These are phyloP conservation scores for Colletotrichum lentis DNA, from an alignment of 2,329 filamentous ascomycete species.

Conservation along the genomic window DNA sequence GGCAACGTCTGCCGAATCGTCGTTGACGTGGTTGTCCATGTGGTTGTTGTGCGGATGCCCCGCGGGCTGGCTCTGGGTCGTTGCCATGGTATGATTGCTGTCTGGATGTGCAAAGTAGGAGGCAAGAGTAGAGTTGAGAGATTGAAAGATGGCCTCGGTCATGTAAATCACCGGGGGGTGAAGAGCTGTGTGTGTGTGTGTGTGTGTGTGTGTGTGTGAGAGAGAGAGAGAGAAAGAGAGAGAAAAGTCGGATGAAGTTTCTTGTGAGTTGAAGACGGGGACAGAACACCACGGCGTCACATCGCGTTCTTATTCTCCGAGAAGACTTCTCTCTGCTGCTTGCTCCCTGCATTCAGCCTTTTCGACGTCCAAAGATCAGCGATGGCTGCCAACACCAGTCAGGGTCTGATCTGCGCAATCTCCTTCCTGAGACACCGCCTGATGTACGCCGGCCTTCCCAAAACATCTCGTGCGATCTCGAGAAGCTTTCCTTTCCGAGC, in stretches of 20 bases:
- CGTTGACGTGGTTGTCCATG: background rate
- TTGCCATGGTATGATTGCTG: background rate
- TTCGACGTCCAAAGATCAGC: background rate
- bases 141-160: slow-evolving; percentile 7
- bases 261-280: background rate
- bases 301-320: background rate
- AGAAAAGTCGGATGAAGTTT: background rate
- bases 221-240: background rate
- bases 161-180: too few relatives aligned
- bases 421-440: slow-evolving; percentile 1
- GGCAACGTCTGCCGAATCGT: background rate
- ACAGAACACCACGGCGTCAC: too few relatives aligned
- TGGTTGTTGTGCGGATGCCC: background rate
- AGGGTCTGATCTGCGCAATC: background rate
- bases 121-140: slow-evolving; percentile 8
- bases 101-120: background rate
- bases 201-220: too few relatives aligned
- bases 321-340: background rate
- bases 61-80: background rate
- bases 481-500: background rate
- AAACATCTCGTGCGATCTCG: background rate
- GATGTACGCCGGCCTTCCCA: background rate
- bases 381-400: background rate
- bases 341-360: background rate
- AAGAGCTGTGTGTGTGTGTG: too few relatives aligned